A percentile compares a stretch with the other conserved stretches of the same genome.
phyloP scores from a whole-genome alignment of 2,329 filamentous ascomycete genomes.

The Calycina marina region DNA sequence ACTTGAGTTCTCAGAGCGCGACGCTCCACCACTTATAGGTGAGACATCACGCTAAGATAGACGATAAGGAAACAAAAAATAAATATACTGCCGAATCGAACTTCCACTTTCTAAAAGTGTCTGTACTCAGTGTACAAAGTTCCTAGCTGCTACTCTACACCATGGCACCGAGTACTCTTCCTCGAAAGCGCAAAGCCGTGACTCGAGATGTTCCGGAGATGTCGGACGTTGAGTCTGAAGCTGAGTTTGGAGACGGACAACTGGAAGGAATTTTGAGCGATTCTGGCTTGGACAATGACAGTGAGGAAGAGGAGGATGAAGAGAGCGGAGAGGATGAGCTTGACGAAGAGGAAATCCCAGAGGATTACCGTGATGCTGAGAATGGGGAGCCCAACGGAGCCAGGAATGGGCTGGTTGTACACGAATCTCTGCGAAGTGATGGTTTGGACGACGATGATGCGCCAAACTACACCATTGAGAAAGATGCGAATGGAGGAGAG shows the following conservation, averaged over 20 bases:
- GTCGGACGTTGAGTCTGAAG: conserved; percentile 38
- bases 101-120: conserved; percentile 5
- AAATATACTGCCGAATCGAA: too few species aligned
- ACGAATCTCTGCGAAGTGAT: conserved; percentile 16
- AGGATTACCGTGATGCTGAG: conserved; percentile 19
- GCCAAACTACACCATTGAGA: conserved; percentile 42
- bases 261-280: conserved; percentile 42
- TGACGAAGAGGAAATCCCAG: conserved; percentile 28
- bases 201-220: conserved; percentile 35
- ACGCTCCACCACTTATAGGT: too few species aligned
- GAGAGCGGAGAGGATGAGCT: conserved; percentile 23
- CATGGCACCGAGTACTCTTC: conserved; percentile 18
- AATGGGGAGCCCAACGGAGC: conserved; percentile 26
- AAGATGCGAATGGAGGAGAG: conserved; percentile 78
- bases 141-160: too few species aligned
- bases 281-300: conserved; percentile 37
- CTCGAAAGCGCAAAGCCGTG: conserved; percentile 48
- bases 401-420: conserved; percentile 24
- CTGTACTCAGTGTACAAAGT: too few species aligned
- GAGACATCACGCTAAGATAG: too few species aligned
- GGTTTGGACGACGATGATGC: conserved; percentile 26
- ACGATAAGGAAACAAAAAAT: too few species aligned
- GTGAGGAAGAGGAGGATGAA: conserved; percentile 30
- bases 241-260: conserved; percentile 41
- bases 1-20: too few species aligned